These are phyloP conservation scores for Pleurotus salmoneostramineus DNA, from an alignment of 768 basidiomycete genomes.

Conservation along the genomic window DNA sequence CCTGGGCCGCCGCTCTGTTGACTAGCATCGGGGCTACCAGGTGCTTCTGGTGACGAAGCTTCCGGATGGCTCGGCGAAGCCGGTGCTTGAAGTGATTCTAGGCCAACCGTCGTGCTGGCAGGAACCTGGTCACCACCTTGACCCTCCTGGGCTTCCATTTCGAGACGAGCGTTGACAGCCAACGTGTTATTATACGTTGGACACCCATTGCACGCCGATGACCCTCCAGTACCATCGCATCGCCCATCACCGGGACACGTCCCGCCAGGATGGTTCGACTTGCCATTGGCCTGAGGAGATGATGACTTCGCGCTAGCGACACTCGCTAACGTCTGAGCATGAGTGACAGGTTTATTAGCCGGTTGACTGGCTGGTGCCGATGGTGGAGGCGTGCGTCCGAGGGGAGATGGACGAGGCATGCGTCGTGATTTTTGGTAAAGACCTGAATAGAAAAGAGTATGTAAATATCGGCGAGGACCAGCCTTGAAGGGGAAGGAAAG, in stretches of 20 bases:
- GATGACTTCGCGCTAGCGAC: neutral
- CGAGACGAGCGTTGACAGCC: conserved; percentile 37
- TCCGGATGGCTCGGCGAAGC: conserved; percentile 16
- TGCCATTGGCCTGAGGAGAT: conserved; percentile 4
- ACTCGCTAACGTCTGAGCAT: conserved; percentile 19
- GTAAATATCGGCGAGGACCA: conserved; percentile 7
- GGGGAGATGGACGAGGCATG: conserved; percentile 66
- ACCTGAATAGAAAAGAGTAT: conserved; percentile 37
- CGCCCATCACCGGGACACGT: conserved; percentile 99
- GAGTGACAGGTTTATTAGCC: conserved; percentile 7
- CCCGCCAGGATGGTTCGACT: conserved; percentile 32
- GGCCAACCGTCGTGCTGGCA: neutral
- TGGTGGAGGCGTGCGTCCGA: conserved; percentile 39
- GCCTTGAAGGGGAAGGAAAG: conserved; percentile 1
- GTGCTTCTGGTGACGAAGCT: conserved; percentile 19
- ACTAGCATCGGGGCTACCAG: conserved; percentile 27
- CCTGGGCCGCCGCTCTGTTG: conserved; percentile 24
- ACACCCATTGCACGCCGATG: conserved; percentile 90
- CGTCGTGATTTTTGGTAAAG: conserved; percentile 84
- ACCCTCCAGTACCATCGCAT: conserved; percentile 96
- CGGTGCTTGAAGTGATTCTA: neutral
- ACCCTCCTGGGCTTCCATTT: conserved; percentile 23
- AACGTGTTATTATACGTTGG: conserved; percentile 93
- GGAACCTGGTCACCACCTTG: neutral
- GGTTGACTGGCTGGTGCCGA: conserved; percentile 20